Evolutionary conservation across 2,329 filamentous ascomycete genomes (phyloP).

Genomic region (Xylaria sp.): DNA sequence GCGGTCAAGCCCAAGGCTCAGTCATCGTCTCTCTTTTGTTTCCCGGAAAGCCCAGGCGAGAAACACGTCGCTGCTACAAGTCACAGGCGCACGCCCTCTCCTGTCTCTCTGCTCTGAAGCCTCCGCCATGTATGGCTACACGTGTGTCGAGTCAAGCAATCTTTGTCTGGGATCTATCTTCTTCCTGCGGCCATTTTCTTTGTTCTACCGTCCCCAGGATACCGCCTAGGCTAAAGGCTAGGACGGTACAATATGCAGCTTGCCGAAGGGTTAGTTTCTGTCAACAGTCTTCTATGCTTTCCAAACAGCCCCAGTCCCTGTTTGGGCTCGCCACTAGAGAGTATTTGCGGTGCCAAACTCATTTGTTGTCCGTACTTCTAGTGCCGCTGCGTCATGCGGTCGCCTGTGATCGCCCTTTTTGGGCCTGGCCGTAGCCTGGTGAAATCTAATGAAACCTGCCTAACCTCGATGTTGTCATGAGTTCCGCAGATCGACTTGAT

Average conservation of each 20-base stretch:
- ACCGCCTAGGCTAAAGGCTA: conserved; percentile 34
- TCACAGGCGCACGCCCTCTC: conserved; percentile 12
- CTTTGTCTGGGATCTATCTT: conserved; percentile 34
- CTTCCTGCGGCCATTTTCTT: conserved; percentile 37
- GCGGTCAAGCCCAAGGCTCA: conserved; percentile 31
- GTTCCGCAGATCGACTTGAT: conserved; percentile 27
- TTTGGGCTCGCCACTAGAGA: conserved; percentile 35
- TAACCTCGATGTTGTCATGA: conserved; percentile 34
- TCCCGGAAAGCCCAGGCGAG: conserved; percentile 21
- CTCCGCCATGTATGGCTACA: conserved; percentile 35
- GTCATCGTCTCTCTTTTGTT: conserved; percentile 19
- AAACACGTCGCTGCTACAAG: conserved; percentile 21
- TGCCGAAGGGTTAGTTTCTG: conserved; percentile 39
- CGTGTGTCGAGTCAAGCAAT: conserved; percentile 53
- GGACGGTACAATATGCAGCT: conserved; percentile 45
- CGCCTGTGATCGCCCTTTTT: conserved; percentile 38
- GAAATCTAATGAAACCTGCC: conserved; percentile 37
- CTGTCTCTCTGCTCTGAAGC: conserved; percentile 21
- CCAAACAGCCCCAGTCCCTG: conserved; percentile 39
- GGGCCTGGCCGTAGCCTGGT: conserved; percentile 34
- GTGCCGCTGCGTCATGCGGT: conserved; percentile 37
- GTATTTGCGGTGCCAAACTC: conserved; percentile 42
- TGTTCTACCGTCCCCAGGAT: conserved; percentile 40
- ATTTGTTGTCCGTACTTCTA: conserved; percentile 35
- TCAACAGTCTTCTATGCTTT: conserved; percentile 35